Evolutionary conservation across 352 stramenopile species (phyloP).

Genomic region (Phytophthora macrochlamydospora): DNA sequence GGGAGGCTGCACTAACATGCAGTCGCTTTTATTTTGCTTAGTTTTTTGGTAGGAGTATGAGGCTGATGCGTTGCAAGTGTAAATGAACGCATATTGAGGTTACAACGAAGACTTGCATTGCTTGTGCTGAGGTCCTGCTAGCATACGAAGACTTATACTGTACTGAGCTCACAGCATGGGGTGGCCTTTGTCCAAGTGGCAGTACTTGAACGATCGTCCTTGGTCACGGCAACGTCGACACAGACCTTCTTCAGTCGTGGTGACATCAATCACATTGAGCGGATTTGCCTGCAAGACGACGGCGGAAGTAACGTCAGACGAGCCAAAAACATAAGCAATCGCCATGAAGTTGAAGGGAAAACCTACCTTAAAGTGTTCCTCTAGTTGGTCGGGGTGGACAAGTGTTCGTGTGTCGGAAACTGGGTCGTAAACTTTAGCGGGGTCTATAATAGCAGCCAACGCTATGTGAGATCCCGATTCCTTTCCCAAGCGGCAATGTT

Average conservation of each 20-base stretch:
- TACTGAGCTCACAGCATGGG: conserved; percentile 59
- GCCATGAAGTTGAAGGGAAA: conserved; percentile 1
- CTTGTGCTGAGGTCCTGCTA: background rate
- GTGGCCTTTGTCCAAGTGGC: conserved; percentile 77
- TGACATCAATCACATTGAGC: conserved; percentile 77
- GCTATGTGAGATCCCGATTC: background rate
- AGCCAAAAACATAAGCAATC: background rate
- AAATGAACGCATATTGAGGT: conserved; percentile 9
- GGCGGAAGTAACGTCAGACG: background rate
- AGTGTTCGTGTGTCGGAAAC: conserved; percentile 41
- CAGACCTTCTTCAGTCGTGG: conserved; percentile 41
- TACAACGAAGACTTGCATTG: conserved; percentile 5
- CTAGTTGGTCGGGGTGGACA: conserved; percentile 53
- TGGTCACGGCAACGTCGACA: conserved; percentile 48
- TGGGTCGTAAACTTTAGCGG: conserved; percentile 57
- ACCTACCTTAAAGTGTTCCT: conserved; percentile 63
- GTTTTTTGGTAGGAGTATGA: conserved; percentile 27
- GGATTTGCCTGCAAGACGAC: conserved; percentile 52
- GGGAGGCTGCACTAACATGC: background rate
- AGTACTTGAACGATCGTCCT: conserved; percentile 61
- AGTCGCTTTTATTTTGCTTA: conserved; percentile 27
- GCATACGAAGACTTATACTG: background rate
- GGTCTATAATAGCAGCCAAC: conserved; percentile 33
- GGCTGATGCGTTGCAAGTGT: conserved; percentile 12
- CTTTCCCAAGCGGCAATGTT: background rate